Evolutionary conservation across 495 filamentous ascomycete species (phyloP).

Genomic region (Antarctomyces pellizariae): DNA sequence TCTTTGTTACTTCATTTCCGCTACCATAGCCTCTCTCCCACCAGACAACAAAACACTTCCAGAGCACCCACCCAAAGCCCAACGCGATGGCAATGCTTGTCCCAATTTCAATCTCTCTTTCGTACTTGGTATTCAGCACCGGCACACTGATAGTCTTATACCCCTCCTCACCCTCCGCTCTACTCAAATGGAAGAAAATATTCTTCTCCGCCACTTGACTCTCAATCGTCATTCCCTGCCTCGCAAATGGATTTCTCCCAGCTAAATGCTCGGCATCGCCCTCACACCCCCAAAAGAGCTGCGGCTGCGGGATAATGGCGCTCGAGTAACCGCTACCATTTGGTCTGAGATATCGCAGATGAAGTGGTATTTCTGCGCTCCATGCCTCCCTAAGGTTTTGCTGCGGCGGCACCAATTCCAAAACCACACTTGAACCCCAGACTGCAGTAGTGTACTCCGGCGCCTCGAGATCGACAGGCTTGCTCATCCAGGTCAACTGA

Average conservation of each 20-base stretch:
- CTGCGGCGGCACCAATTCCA: conserved; percentile 42
- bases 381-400: conserved; percentile 16
- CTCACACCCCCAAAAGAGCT: conserved; percentile 83
- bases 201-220: conserved; percentile 56
- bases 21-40: conserved; percentile 7
- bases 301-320: conserved; percentile 41
- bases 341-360: conserved; percentile 62
- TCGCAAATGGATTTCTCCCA: conserved; percentile 65
- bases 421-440: conserved; percentile 64
- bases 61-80: conserved; percentile 56
- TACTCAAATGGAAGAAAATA: conserved; percentile 57
- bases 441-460: conserved; percentile 52
- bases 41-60: conserved; percentile 30
- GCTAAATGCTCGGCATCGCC: conserved; percentile 52
- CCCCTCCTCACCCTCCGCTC: conserved; percentile 16
- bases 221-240: conserved; percentile 66
- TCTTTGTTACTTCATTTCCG: conserved; percentile 21
- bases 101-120: conserved; percentile 39
- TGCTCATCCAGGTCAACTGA: conserved; percentile 38
- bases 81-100: conserved; percentile 44
- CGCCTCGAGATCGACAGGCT: conserved; percentile 81
- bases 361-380: conserved; percentile 63
- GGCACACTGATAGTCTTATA: conserved; percentile 45
- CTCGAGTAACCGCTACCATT: conserved; percentile 23
- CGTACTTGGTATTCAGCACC: conserved; percentile 39